Conservation (phyloP, 805 yeast species). For the Limtongia smithiae region DNA sequence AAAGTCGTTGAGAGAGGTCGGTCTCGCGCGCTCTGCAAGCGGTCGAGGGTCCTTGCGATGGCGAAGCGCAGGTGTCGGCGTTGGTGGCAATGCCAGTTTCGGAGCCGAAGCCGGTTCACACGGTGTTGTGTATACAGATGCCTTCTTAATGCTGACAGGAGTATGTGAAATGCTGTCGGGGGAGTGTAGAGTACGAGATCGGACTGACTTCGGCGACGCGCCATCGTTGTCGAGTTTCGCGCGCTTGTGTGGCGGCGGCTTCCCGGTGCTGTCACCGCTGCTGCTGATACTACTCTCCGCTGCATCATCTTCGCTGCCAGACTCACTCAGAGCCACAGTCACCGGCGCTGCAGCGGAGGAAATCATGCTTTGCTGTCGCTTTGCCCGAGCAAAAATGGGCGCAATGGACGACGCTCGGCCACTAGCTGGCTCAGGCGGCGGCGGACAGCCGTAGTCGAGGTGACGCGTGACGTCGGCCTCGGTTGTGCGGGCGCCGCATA, state of each 20-base stretch:
- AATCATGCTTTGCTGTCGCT: background rate
- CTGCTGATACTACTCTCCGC: background rate
- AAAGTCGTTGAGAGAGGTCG: slow-evolving; percentile 60
- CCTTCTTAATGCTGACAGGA: no score
- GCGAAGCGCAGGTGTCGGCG: background rate
- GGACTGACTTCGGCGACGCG: no score
- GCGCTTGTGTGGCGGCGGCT: no score
- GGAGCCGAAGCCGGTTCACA: background rate
- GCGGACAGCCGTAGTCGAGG: slow-evolving; percentile 36
- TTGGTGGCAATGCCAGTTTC: background rate
- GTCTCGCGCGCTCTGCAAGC: slow-evolving; percentile 80
- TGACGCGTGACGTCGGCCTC: slow-evolving; percentile 33
- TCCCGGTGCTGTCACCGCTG: background rate
- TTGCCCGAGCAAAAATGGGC: slow-evolving; percentile 1
- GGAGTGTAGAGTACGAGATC: no score
- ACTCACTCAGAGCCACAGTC: no score
- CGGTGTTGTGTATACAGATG: no score
- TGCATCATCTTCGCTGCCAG: background rate
- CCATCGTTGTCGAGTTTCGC: no score
- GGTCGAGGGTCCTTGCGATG: no score
- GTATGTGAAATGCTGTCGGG: no score
- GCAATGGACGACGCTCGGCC: background rate
- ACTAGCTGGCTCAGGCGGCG: background rate
- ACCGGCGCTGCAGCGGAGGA: background rate
- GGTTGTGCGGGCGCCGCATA: slow-evolving; percentile 20